phyloP scores from a whole-genome alignment of 768 basidiomycete genomes.

The Tulasnella sp. region DNA sequence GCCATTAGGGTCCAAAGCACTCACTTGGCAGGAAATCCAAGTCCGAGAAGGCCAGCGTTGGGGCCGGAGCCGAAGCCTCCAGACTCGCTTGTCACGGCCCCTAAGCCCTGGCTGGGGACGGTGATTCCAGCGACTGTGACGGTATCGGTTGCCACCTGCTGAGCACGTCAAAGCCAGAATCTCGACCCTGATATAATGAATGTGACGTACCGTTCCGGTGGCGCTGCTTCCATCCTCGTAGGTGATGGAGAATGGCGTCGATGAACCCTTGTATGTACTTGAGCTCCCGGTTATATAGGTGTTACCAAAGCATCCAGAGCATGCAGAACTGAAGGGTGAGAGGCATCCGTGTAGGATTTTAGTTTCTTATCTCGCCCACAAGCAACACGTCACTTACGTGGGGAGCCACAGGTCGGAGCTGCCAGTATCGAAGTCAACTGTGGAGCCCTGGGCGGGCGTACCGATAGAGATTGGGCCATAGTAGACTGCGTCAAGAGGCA shows the following conservation, averaged over 20 bases:
- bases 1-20: neutral
- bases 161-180: neutral
- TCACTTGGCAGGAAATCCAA: constrained; percentile 1
- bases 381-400: neutral
- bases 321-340: neutral
- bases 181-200: neutral
- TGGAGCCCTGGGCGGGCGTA: neutral
- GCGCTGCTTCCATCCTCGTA: constrained; percentile 5
- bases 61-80: constrained; percentile 1
- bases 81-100: constrained; percentile 36
- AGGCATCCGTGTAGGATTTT: too few species aligned
- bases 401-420: neutral
- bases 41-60: neutral
- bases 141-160: constrained; percentile 28
- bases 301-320: neutral
- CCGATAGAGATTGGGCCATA: neutral
- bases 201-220: neutral
- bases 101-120: constrained; percentile 35
- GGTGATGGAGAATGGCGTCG: neutral
- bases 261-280: neutral
- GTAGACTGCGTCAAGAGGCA: neutral
- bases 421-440: neutral
- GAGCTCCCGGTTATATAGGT: neutral
- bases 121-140: constrained; percentile 38
- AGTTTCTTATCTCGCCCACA: neutral